Percentiles rank a stretch among this genome's conserved stretches.
phyloP scores from a whole-genome alignment of 1,284 basidiomycete species.

The Moesziomyces sp. region DNA sequence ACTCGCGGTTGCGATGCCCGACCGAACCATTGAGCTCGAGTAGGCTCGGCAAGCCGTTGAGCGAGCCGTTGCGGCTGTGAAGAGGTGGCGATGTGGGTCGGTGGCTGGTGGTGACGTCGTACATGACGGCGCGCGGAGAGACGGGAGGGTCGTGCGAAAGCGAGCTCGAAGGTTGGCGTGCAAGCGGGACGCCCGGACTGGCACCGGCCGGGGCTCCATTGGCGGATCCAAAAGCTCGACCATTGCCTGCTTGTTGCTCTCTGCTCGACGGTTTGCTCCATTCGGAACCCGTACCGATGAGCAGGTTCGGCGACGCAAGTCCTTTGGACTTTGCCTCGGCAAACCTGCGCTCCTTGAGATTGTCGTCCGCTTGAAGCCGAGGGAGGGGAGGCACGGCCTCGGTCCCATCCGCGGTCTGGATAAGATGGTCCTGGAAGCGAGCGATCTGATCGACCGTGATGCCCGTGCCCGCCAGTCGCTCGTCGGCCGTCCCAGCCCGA shows the following conservation, averaged over 20 bases:
- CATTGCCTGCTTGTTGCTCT: not conserved
- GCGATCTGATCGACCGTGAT: conserved; percentile 57
- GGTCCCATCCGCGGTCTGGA: conserved; percentile 35
- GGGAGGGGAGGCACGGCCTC: conserved; percentile 23
- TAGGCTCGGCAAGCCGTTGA: conserved; percentile 50
- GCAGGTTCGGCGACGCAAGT: conserved; percentile 36
- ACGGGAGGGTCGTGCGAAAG: conserved; percentile 19
- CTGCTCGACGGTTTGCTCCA: conserved; percentile 10
- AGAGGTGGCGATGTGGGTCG: conserved; percentile 58
- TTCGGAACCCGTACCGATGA: conserved; percentile 14
- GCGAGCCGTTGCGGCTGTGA: conserved; percentile 33
- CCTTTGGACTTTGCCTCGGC: conserved; percentile 40
- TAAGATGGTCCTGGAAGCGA: conserved; percentile 47
- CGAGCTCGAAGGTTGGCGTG: conserved; percentile 15
- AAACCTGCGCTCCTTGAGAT: conserved; percentile 14
- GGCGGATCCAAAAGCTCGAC: not conserved
- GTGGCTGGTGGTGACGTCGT: conserved; percentile 62
- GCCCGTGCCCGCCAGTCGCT: conserved; percentile 41
- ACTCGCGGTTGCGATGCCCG: conserved; percentile 25
- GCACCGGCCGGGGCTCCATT: conserved; percentile 2
- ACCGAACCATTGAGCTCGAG: conserved; percentile 40
- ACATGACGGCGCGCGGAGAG: conserved; percentile 55
- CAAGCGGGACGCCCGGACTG: conserved; percentile 1
- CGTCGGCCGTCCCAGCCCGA: conserved; percentile 30
- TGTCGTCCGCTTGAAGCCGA: conserved; percentile 9